Conservation (phyloP, 768 basidiomycete genomes). For the Mycena filopes region DNA sequence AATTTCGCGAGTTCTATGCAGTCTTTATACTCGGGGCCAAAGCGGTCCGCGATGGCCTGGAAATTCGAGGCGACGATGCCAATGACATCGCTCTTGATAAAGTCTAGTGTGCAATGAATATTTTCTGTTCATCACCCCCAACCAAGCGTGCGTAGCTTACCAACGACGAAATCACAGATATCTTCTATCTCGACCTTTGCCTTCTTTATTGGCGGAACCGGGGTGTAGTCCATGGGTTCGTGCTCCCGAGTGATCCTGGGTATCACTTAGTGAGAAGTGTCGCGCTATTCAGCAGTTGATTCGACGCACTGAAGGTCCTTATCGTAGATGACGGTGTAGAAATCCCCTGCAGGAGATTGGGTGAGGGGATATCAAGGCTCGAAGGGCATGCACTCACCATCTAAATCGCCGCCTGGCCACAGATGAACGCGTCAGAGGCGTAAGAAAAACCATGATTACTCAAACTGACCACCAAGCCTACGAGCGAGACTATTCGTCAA, state of each 20-base stretch:
- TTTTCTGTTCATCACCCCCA: too few relatives aligned
- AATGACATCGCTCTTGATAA: conserved; percentile 27
- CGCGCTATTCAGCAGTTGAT: too few relatives aligned
- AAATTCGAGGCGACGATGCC: conserved; percentile 19
- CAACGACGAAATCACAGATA: conserved; percentile 28
- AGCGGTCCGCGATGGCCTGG: conserved; percentile 22
- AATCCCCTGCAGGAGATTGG: conserved; percentile 19
- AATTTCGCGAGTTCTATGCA: conserved; percentile 29
- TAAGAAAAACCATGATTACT: too few relatives aligned
- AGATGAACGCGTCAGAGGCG: not conserved
- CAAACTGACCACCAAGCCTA: conserved; percentile 32
- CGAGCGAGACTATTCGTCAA: not conserved
- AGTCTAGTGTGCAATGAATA: conserved; percentile 2
- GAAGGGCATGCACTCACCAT: conserved; percentile 2
- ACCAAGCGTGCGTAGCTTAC: too few relatives aligned
- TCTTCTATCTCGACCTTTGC: conserved; percentile 19
- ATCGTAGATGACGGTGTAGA: conserved; percentile 32
- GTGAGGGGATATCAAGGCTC: not conserved
- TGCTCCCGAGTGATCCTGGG: conserved; percentile 25
- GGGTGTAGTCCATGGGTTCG: conserved; percentile 30
- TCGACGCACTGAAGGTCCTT: conserved; percentile 23
- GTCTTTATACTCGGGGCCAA: conserved; percentile 10
- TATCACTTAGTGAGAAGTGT: not conserved
- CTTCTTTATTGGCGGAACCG: conserved; percentile 15
- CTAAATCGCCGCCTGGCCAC: conserved; percentile 28